Percentiles rank a stretch among this genome's conserved stretches.
Conservation (phyloP, 2,329 filamentous ascomycete species). For the Grosmannia huntii region DNA sequence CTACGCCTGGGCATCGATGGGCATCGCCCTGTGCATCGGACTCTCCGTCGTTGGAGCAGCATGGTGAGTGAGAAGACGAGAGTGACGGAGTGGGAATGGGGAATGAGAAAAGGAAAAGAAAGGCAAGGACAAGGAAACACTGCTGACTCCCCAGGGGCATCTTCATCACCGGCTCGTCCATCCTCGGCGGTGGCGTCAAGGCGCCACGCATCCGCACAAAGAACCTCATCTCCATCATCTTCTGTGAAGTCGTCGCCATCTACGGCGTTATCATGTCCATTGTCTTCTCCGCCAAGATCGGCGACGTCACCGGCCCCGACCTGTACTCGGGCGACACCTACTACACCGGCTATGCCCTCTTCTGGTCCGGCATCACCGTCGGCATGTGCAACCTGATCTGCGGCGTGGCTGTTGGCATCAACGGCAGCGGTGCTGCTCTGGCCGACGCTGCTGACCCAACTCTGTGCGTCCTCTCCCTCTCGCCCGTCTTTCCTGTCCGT, state of each 20-base stretch:
- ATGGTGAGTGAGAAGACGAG: constrained; percentile 51
- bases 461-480: constrained; percentile 48
- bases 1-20: constrained; percentile 82
- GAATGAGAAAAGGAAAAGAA: too few species aligned
- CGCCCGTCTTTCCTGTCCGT: neutral
- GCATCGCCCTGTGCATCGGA: constrained; percentile 89
- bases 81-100: neutral
- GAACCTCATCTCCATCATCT: constrained; percentile 99
- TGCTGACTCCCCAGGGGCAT: constrained; percentile 59
- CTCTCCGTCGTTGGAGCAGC: constrained; percentile 93
- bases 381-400: constrained; percentile 94
- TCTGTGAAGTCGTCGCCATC: constrained; percentile 98
- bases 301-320: constrained; percentile 47
- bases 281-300: constrained; percentile 85
- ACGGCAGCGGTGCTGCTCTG: constrained; percentile 89
- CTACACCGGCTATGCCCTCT: constrained; percentile 90
- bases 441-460: constrained; percentile 88
- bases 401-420: constrained; percentile 93
- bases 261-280: constrained; percentile 99
- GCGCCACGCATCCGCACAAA: constrained; percentile 97
- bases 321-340: constrained; percentile 67
- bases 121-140: too few species aligned
- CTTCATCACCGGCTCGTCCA: constrained; percentile 95
- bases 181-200: constrained; percentile 91
- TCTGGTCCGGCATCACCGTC: constrained; percentile 91